These are phyloP conservation scores for Pythium vanterpoolii DNA, from an alignment of 352 stramenopile species.

Conservation along the genomic window DNA sequence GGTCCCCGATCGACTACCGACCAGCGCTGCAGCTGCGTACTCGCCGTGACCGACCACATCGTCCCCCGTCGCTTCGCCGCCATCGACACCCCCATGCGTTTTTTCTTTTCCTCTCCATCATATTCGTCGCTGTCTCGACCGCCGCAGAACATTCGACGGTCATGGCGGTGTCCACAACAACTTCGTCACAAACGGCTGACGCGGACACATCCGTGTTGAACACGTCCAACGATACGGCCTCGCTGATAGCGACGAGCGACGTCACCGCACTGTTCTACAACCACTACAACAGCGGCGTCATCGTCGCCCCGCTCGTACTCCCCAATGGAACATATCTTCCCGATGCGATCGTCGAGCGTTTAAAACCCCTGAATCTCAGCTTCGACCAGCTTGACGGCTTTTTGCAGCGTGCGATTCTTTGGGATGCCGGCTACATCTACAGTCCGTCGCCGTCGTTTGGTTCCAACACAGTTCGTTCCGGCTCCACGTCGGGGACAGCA, in stretches of 20 bases:
- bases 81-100: not conserved
- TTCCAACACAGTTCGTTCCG: not conserved
- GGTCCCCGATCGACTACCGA: not conserved
- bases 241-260: slow-evolving; percentile 18
- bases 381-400: slow-evolving; percentile 27
- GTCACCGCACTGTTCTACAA: slow-evolving; percentile 22
- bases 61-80: not conserved
- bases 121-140: slow-evolving; percentile 5
- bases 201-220: slow-evolving; percentile 3
- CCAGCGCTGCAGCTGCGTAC: not conserved
- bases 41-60: not conserved
- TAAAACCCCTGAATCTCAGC: slow-evolving; percentile 11
- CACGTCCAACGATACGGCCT: slow-evolving; percentile 13
- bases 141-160: not conserved
- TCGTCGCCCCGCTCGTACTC: slow-evolving; percentile 21
- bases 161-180: not conserved
- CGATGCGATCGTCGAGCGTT: not conserved
- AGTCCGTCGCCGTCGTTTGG: slow-evolving; percentile 7
- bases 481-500: not conserved
- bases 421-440: slow-evolving; percentile 47
- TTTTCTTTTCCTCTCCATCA: slow-evolving; percentile 4
- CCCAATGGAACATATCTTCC: slow-evolving; percentile 9
- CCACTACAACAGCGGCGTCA: slow-evolving; percentile 24
- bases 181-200: not conserved
- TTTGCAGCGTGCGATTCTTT: slow-evolving; percentile 52